Conservation (phyloP, 2,329 filamentous ascomycete species). For the Escovopsis sp. region DNA sequence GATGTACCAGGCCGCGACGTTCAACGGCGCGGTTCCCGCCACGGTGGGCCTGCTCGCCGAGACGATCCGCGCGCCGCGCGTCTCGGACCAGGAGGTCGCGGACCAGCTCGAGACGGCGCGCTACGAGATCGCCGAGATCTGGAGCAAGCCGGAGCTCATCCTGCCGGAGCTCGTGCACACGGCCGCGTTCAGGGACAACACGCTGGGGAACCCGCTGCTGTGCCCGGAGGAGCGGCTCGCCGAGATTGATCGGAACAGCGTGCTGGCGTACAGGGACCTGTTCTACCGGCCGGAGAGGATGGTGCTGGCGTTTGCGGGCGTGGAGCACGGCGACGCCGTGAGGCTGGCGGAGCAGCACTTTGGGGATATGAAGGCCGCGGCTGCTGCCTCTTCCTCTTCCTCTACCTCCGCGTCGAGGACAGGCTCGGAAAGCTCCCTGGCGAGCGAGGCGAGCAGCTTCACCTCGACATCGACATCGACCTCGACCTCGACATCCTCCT, state of each 20-base stretch:
- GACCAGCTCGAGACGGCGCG: slow-evolving; percentile 83
- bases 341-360: slow-evolving; percentile 72
- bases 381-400: slow-evolving; percentile 17
- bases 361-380: slow-evolving; percentile 63
- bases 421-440: slow-evolving; percentile 35
- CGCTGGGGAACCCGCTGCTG: slow-evolving; percentile 80
- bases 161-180: slow-evolving; percentile 90
- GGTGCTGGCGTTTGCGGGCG: slow-evolving; percentile 88
- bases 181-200: slow-evolving; percentile 92
- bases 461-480: slow-evolving; percentile 9
- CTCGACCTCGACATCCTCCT: slow-evolving; percentile 16
- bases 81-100: slow-evolving; percentile 75
- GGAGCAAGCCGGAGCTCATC: slow-evolving; percentile 93
- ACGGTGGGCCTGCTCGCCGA: slow-evolving; percentile 80
- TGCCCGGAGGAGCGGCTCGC: slow-evolving; percentile 74
- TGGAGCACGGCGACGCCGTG: slow-evolving; percentile 69
- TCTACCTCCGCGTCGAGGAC: slow-evolving; percentile 27
- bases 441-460: slow-evolving; percentile 21
- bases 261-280: slow-evolving; percentile 63
- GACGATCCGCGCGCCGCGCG: slow-evolving; percentile 73
- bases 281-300: slow-evolving; percentile 87
- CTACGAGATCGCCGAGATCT: slow-evolving; percentile 95
- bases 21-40: slow-evolving; percentile 79
- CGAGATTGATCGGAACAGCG: slow-evolving; percentile 57
- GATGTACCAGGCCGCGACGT: slow-evolving; percentile 98